Percentiles rank a stretch among this genome's conserved stretches.
These are phyloP conservation scores for Deuterostichococcus epilithicus DNA, from an alignment of 139 green algal genomes.

Conservation along the genomic window DNA sequence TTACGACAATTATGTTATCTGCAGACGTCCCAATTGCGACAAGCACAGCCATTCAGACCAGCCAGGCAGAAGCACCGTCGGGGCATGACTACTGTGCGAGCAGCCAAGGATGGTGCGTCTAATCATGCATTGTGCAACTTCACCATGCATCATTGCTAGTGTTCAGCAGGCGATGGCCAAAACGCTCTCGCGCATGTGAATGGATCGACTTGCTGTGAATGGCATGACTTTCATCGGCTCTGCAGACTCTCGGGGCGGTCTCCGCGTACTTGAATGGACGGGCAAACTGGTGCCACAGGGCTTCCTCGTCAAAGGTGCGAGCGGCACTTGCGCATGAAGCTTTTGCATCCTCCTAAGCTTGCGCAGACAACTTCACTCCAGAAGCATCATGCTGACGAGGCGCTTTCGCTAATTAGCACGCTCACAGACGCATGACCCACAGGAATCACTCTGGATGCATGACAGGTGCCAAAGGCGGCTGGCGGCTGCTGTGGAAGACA, in stretches of 20 bases:
- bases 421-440: no score
- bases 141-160: no score
- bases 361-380: background rate
- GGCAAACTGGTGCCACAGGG: constrained; percentile 69
- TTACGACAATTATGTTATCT: no score
- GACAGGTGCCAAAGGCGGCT: constrained; percentile 67
- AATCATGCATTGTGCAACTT: no score
- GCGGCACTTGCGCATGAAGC: no score
- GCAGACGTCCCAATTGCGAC: no score
- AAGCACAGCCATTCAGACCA: background rate
- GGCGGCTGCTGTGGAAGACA: constrained; percentile 65
- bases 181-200: no score
- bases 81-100: background rate
- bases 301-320: constrained; percentile 54
- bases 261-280: constrained; percentile 68
- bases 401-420: background rate
- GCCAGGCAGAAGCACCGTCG: background rate
- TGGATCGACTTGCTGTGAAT: background rate
- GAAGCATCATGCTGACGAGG: background rate
- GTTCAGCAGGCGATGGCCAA: no score
- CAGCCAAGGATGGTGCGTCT: background rate
- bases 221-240: background rate
- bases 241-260: constrained; percentile 9
- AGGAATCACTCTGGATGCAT: background rate
- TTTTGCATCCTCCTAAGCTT: background rate